Evolutionary conservation across 2,329 filamentous ascomycete species (phyloP).

Genomic region (Ceratocystis eucalypticola): DNA sequence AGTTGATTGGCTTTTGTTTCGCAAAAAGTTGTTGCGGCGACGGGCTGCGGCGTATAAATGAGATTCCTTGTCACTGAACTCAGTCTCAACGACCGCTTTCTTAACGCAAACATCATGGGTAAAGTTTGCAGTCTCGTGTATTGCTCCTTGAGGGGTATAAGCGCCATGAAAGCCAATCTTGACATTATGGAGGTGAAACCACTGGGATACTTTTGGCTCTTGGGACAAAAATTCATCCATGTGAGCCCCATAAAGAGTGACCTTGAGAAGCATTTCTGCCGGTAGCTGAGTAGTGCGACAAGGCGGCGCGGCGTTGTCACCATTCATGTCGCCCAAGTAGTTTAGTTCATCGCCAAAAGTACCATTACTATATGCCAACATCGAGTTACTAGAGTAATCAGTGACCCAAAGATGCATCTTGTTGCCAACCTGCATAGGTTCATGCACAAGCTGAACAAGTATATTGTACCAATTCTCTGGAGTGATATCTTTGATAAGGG

Average conservation of each 20-base stretch:
- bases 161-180: background rate
- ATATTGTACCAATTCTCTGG: slow-evolving; percentile 51
- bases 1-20: background rate
- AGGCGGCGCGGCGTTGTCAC: background rate
- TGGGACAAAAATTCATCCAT: background rate
- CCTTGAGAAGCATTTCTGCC: slow-evolving; percentile 25
- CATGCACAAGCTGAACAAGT: slow-evolving; percentile 53
- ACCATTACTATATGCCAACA: slow-evolving; percentile 7
- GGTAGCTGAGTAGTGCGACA: background rate
- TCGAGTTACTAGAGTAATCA: slow-evolving; percentile 63
- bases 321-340: background rate
- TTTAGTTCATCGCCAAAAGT: slow-evolving; percentile 22
- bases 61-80: background rate
- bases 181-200: slow-evolving; percentile 12
- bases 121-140: background rate
- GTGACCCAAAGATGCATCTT: slow-evolving; percentile 57
- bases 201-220: slow-evolving; percentile 2
- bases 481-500: slow-evolving; percentile 44
- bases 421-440: slow-evolving; percentile 32
- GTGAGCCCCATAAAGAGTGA: slow-evolving; percentile 19
- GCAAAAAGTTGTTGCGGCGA: background rate
- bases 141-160: background rate
- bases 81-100: background rate
- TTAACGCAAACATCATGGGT: slow-evolving; percentile 5
- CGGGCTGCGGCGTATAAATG: background rate